Conservation (phyloP, 1,284 basidiomycete genomes). For the Malassezia arunalokei region DNA sequence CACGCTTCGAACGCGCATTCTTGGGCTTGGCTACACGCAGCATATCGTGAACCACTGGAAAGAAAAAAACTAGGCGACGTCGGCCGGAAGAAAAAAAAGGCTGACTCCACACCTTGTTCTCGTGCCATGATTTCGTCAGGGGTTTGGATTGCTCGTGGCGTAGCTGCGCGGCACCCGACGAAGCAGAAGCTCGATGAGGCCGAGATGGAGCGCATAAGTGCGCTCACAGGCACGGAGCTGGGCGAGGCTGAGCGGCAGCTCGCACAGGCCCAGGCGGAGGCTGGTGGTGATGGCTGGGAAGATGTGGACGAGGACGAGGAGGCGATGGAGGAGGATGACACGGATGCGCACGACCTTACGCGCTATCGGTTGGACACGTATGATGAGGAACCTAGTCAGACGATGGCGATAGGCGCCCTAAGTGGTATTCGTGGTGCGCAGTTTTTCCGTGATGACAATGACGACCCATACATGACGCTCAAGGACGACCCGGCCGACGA, state of each 20-base stretch:
- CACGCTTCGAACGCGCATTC: constrained; percentile 94
- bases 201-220: constrained; percentile 79
- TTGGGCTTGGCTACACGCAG: constrained; percentile 59
- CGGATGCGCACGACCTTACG: constrained; percentile 66
- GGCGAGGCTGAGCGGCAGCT: constrained; percentile 76
- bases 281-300: constrained; percentile 19
- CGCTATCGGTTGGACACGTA: constrained; percentile 88
- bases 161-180: constrained; percentile 61
- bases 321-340: constrained; percentile 51
- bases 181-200: constrained; percentile 83
- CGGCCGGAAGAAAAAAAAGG: constrained; percentile 2
- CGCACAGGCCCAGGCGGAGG: constrained; percentile 49
- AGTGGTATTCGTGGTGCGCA: constrained; percentile 89
- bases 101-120: constrained; percentile 1
- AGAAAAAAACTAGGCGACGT: neutral
- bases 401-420: constrained; percentile 63
- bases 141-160: constrained; percentile 70
- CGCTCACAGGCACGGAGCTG: constrained; percentile 72
- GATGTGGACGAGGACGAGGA: constrained; percentile 54
- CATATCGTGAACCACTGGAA: constrained; percentile 16
- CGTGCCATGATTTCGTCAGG: constrained; percentile 50
- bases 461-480: constrained; percentile 93
- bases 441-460: constrained; percentile 78
- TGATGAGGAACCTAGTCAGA: constrained; percentile 63
- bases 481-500: constrained; percentile 61